Evolutionary conservation across 345 rosid species (phyloP).

Genomic region (Linum lewisii): DNA sequence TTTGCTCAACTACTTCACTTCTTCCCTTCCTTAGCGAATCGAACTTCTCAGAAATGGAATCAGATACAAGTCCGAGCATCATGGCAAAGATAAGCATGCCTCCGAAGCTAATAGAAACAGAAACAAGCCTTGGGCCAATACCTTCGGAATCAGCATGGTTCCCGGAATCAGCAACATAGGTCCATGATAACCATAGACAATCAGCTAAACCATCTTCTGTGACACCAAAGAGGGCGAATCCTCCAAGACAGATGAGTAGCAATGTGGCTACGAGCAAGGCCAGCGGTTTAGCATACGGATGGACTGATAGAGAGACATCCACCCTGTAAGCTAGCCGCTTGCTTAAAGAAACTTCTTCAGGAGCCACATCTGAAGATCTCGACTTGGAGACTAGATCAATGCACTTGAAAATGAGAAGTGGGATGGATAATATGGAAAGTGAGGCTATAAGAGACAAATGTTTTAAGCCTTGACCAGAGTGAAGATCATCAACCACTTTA

Average conservation of each 20-base stretch:
- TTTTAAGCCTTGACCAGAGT: slow-evolving; percentile 28
- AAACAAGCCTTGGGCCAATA: slow-evolving; percentile 55
- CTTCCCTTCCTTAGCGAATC: slow-evolving; percentile 68
- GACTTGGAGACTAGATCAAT: slow-evolving; percentile 39
- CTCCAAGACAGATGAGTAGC: slow-evolving; percentile 54
- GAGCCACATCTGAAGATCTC: slow-evolving; percentile 31
- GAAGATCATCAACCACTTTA: slow-evolving; percentile 13
- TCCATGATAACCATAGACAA: slow-evolving; percentile 73
- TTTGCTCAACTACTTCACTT: slow-evolving; percentile 60
- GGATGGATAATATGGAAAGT: slow-evolving; percentile 33
- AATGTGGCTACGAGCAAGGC: slow-evolving; percentile 56
- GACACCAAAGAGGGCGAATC: slow-evolving; percentile 56
- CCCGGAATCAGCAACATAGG: slow-evolving; percentile 55
- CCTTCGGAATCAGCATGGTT: slow-evolving; percentile 67
- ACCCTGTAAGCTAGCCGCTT: slow-evolving; percentile 48
- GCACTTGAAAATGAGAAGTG: slow-evolving; percentile 39
- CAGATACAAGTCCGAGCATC: slow-evolving; percentile 78
- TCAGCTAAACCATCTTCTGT: slow-evolving; percentile 52
- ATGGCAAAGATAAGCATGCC: slow-evolving; percentile 79
- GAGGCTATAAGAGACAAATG: slow-evolving; percentile 40
- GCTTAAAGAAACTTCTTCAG: slow-evolving; percentile 44
- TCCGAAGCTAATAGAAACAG: slow-evolving; percentile 64
- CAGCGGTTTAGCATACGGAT: slow-evolving; percentile 60
- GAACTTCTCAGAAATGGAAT: slow-evolving; percentile 67
- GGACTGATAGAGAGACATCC: slow-evolving; percentile 48